Evolutionary conservation across 108 stramenopile species (phyloP).

Genomic region (Pseudonitzschia delicatissima): DNA sequence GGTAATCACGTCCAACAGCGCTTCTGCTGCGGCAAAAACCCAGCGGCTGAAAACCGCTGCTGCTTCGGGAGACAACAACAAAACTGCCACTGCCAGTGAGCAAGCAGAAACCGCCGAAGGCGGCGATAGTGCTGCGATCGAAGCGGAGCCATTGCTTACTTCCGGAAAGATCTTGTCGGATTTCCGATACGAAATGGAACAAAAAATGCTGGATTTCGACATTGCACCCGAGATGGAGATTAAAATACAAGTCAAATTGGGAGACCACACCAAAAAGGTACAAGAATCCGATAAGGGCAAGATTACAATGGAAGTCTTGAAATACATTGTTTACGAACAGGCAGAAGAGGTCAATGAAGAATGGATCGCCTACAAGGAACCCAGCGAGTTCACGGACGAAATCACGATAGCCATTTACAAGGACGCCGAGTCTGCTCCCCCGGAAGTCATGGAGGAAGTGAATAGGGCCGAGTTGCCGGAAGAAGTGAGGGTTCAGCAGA

Average conservation of each 20-base stretch:
- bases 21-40: background rate
- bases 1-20: constrained; percentile 38
- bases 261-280: constrained; percentile 9
- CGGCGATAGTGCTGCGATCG: background rate
- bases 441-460: constrained; percentile 75
- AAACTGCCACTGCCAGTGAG: background rate
- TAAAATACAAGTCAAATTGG: constrained; percentile 33
- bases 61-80: background rate
- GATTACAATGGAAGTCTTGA: constrained; percentile 80
- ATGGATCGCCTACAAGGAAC: constrained; percentile 85
- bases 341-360: constrained; percentile 85
- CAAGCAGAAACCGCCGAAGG: background rate
- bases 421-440: constrained; percentile 70
- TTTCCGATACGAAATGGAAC: constrained; percentile 57
- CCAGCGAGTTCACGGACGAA: constrained; percentile 82
- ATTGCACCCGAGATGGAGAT: constrained; percentile 25
- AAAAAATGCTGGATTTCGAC: constrained; percentile 68
- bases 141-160: constrained; percentile 13
- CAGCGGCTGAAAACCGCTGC: background rate
- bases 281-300: constrained; percentile 45
- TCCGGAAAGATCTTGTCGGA: constrained; percentile 46
- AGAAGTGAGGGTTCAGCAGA: constrained; percentile 68
- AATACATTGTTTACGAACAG: constrained; percentile 82
- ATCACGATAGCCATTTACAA: constrained; percentile 72
- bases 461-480: constrained; percentile 80